A percentile compares a stretch with the other conserved stretches of the same genome.
Conservation (phyloP, 192 early-diverging fungal genomes). For the Radiomyces spectabilis region DNA sequence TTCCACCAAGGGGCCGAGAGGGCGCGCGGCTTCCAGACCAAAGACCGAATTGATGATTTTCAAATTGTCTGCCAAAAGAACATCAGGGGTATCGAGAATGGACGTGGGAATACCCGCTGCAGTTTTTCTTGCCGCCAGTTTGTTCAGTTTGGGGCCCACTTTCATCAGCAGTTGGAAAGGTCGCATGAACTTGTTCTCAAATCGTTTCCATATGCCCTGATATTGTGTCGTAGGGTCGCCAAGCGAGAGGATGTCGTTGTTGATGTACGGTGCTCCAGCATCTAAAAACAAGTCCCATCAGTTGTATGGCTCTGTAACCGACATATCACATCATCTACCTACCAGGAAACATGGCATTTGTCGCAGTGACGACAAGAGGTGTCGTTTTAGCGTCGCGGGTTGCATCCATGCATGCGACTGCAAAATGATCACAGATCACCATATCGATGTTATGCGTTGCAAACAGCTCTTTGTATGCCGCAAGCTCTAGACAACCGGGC, state of each 20-base stretch:
- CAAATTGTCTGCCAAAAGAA: not conserved
- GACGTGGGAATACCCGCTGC: not conserved
- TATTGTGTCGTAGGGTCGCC: not conserved
- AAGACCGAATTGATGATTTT: slow-evolving; percentile 17
- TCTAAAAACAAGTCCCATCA: slow-evolving; percentile 5
- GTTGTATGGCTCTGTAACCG: not conserved
- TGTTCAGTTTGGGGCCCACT: no score
- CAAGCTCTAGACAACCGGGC: not conserved
- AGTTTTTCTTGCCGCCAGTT: not conserved
- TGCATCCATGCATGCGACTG: not conserved
- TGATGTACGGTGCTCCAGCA: not conserved
- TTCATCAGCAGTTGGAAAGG: no score
- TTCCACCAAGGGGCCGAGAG: slow-evolving; percentile 15
- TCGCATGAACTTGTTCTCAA: not conserved
- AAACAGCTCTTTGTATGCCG: not conserved
- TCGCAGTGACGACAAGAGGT: not conserved
- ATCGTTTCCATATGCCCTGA: not conserved
- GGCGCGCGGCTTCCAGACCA: slow-evolving; percentile 13
- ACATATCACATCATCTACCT: not conserved
- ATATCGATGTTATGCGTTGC: not conserved
- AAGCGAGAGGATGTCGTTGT: not conserved
- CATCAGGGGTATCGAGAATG: no score
- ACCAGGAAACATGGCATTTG: not conserved
- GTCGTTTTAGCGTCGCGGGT: not conserved
- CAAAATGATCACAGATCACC: slow-evolving; percentile 2